These are phyloP conservation scores for Entrophospora sp. DNA, from an alignment of 192 early-diverging fungal genomes.

Conservation along the genomic window DNA sequence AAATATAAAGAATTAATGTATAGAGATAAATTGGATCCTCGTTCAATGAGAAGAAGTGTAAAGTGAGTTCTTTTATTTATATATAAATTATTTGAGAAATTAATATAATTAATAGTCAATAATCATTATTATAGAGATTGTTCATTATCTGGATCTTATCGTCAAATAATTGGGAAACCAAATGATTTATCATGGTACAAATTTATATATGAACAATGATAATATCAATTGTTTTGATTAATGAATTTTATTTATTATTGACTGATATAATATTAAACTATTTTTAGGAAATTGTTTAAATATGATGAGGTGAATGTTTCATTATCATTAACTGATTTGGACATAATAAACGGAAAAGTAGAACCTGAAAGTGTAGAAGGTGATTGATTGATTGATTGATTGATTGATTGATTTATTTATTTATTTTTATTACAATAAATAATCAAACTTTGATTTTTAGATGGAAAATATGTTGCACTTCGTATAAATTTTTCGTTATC, in stretches of 20 bases:
- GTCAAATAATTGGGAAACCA: slow-evolving; percentile 51
- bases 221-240: not conserved
- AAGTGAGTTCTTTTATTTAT: slow-evolving; percentile 27
- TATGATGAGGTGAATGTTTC: slow-evolving; percentile 55
- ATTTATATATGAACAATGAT: not conserved
- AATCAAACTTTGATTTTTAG: no score
- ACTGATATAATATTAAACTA: not conserved
- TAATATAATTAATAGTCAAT: not conserved
- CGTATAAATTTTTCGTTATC: slow-evolving; percentile 68
- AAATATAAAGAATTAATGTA: slow-evolving; percentile 66
- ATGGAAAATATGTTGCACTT: slow-evolving; percentile 65
- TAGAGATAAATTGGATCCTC: slow-evolving; percentile 61
- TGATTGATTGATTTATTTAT: no score
- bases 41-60: slow-evolving; percentile 48
- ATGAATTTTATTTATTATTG: not conserved
- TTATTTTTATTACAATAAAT: no score
- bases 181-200: slow-evolving; percentile 43
- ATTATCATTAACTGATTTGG: slow-evolving; percentile 55
- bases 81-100: not conserved
- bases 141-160: slow-evolving; percentile 57
- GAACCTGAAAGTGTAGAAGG: slow-evolving; percentile 23
- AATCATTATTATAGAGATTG: slow-evolving; percentile 37
- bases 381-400: not conserved
- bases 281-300: slow-evolving; percentile 45
- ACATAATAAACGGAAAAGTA: slow-evolving; percentile 43